Percentiles rank a stretch among this genome's conserved stretches.
These are phyloP conservation scores for Penicillium sp. DNA, from an alignment of 2,329 filamentous ascomycete genomes.

Conservation along the genomic window DNA sequence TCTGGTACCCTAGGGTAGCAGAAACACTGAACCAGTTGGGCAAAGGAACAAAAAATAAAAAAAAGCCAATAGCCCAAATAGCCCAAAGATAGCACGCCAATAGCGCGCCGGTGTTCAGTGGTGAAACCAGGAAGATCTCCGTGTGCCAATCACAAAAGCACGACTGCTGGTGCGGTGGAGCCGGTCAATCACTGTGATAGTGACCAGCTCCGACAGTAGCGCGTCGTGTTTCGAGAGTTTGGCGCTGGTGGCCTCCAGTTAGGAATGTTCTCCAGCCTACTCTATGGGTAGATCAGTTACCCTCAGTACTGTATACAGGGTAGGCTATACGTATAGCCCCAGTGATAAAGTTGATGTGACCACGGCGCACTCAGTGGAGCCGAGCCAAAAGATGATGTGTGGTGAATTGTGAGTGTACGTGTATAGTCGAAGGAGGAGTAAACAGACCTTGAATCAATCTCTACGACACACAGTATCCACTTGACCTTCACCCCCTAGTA, in stretches of 20 bases:
- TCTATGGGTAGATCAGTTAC: no score
- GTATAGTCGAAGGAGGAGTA: background rate
- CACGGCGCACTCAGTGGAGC: no score
- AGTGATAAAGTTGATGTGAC: no score
- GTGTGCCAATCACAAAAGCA: slow-evolving; percentile 16
- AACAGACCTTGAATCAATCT: no score
- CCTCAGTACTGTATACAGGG: no score
- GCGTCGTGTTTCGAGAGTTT: slow-evolving; percentile 20
- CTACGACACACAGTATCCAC: background rate
- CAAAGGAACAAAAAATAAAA: no score
- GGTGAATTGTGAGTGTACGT: background rate
- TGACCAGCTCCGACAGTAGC: slow-evolving; percentile 31
- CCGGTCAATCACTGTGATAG: slow-evolving; percentile 25
- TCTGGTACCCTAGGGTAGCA: no score
- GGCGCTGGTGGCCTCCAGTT: slow-evolving; percentile 28
- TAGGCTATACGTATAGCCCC: no score
- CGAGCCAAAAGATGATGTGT: background rate
- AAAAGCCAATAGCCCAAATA: background rate
- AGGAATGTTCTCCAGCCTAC: no score
- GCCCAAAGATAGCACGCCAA: slow-evolving; percentile 3
- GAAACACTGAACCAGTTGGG: no score
- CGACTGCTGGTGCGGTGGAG: slow-evolving; percentile 5
- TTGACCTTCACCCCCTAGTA: background rate
- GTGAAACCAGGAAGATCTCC: slow-evolving; percentile 19
- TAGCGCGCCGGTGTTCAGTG: background rate